Evolutionary conservation across 208 protist genomes (phyloP).

Genomic region (Acanthamoeba castellanii): DNA sequence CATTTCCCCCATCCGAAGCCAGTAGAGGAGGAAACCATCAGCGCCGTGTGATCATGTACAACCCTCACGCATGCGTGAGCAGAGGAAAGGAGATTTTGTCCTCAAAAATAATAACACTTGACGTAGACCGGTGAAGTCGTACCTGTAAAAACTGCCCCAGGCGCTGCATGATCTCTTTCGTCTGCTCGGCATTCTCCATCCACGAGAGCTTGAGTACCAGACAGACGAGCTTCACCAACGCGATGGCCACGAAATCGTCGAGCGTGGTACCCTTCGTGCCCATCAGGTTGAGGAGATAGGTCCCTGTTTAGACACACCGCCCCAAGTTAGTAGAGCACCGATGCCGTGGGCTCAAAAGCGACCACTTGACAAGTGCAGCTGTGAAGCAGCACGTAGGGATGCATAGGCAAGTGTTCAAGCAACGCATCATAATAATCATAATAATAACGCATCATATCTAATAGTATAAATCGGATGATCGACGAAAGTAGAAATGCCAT

Average conservation of each 20-base stretch:
- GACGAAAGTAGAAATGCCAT: too few relatives aligned
- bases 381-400: too few relatives aligned
- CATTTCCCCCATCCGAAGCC: background rate
- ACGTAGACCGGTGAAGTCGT: background rate
- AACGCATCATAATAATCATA: too few relatives aligned
- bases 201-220: slow-evolving; percentile 42
- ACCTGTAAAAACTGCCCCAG: slow-evolving; percentile 24
- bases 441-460: too few relatives aligned
- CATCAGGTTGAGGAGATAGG: slow-evolving; percentile 41
- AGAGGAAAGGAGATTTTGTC: background rate
- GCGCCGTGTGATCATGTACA: too few relatives aligned
- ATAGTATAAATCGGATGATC: too few relatives aligned
- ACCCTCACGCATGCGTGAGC: background rate
- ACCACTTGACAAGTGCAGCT: too few relatives aligned
- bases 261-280: background rate
- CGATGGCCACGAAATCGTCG: background rate
- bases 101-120: background rate
- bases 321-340: too few relatives aligned
- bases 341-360: too few relatives aligned
- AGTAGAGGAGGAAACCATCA: background rate
- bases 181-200: slow-evolving; percentile 42
- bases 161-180: slow-evolving; percentile 48
- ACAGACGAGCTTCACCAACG: slow-evolving; percentile 62
- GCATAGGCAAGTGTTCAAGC: too few relatives aligned
- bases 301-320: background rate